A percentile compares a stretch with the other conserved stretches of the same genome.
phyloP scores from a whole-genome alignment of 1,284 basidiomycete species.

The Cryptococcus sp. region DNA sequence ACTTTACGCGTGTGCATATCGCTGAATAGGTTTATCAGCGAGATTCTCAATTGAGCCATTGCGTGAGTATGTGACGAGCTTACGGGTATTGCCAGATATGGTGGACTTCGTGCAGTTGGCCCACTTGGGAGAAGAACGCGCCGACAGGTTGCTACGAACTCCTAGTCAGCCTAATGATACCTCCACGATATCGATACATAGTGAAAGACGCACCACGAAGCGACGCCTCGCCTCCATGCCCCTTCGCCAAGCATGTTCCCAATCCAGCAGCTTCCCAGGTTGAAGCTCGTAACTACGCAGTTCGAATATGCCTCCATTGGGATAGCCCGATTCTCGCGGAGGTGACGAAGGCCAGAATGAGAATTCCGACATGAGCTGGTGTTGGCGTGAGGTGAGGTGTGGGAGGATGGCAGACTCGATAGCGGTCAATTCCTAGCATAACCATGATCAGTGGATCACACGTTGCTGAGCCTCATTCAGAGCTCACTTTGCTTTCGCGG shows the following conservation, averaged over 20 bases:
- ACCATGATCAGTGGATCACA: not conserved
- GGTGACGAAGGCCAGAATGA: slow-evolving; percentile 88
- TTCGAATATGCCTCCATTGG: slow-evolving; percentile 84
- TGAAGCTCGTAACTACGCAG: slow-evolving; percentile 71
- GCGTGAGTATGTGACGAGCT: slow-evolving; percentile 43
- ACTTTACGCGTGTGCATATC: slow-evolving; percentile 78
- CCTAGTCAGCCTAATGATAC: not conserved
- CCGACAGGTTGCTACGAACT: slow-evolving; percentile 69
- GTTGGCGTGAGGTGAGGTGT: slow-evolving; percentile 67
- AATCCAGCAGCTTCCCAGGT: slow-evolving; percentile 84
- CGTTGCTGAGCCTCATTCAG: not conserved
- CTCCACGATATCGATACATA: not conserved
- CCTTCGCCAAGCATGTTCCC: slow-evolving; percentile 87
- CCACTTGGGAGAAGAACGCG: slow-evolving; percentile 92
- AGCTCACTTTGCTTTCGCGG: slow-evolving; percentile 35
- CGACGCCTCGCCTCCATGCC: slow-evolving; percentile 84
- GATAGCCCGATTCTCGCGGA: slow-evolving; percentile 62
- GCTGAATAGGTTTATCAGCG: slow-evolving; percentile 51
- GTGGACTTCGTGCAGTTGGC: slow-evolving; percentile 83
- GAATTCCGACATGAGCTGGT: slow-evolving; percentile 87
- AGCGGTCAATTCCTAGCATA: slow-evolving; percentile 22
- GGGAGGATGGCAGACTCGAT: slow-evolving; percentile 62
- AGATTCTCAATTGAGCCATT: too few relatives aligned
- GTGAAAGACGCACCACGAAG: slow-evolving; percentile 59
- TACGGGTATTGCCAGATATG: slow-evolving; percentile 93